Percentiles rank a stretch among this genome's conserved stretches.
Conservation (phyloP, 1,284 basidiomycete genomes). For the Blastosporella zonata region DNA sequence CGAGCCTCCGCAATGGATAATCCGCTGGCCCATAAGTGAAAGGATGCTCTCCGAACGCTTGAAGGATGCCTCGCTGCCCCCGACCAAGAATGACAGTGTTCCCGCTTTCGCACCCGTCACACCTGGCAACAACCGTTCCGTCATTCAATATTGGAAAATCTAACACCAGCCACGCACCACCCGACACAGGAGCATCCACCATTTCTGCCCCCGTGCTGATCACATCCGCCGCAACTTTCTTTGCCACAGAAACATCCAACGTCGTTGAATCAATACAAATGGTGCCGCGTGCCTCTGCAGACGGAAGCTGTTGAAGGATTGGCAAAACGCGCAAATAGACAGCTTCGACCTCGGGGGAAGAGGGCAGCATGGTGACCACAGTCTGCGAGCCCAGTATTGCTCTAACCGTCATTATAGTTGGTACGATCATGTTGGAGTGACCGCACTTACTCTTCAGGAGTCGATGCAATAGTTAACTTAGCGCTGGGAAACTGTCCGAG, state of each 20-base stretch:
- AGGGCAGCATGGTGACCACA: conserved; percentile 85
- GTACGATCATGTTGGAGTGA: conserved; percentile 12
- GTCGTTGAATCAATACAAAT: conserved; percentile 89
- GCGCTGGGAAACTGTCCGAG: conserved; percentile 53
- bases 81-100: conserved; percentile 88
- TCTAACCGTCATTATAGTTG: conserved; percentile 33
- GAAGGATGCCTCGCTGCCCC: conserved; percentile 66
- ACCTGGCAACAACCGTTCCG: conserved; percentile 38
- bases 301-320: conserved; percentile 44
- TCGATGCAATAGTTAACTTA: conserved; percentile 51
- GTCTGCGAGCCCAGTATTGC: conserved; percentile 61
- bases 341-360: conserved; percentile 74
- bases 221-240: conserved; percentile 58
- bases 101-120: conserved; percentile 83
- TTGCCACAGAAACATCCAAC: conserved; percentile 73
- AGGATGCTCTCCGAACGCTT: conserved; percentile 59
- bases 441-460: conserved; percentile 65
- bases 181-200: conserved; percentile 90
- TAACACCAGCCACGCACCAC: conserved; percentile 49
- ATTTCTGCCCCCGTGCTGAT: conserved; percentile 63
- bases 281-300: conserved; percentile 41
- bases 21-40: conserved; percentile 75
- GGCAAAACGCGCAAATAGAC: conserved; percentile 71
- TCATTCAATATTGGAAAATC: conserved; percentile 1
- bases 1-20: conserved; percentile 83